These are phyloP conservation scores for Dryadomyces sulphureus DNA, from an alignment of 2,329 filamentous ascomycete genomes.

Conservation along the genomic window DNA sequence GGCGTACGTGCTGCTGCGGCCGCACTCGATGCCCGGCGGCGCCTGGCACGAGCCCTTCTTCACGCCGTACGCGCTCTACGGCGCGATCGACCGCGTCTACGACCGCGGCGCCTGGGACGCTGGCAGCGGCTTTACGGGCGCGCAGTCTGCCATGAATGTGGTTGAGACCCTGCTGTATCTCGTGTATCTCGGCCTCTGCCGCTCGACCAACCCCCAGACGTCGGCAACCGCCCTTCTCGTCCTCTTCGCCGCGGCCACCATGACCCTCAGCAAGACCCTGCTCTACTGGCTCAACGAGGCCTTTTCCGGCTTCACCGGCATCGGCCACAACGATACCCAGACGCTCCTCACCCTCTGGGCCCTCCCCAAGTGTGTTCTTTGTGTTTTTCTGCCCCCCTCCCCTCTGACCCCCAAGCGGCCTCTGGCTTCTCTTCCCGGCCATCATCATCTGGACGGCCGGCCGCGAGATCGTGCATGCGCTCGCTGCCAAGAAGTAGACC, in stretches of 20 bases:
- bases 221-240: slow-evolving; percentile 31
- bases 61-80: slow-evolving; percentile 69
- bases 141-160: slow-evolving; percentile 42
- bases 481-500: slow-evolving; percentile 19
- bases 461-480: slow-evolving; percentile 30
- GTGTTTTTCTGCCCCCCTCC: background rate
- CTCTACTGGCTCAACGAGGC: slow-evolving; percentile 45
- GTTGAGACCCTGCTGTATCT: slow-evolving; percentile 22
- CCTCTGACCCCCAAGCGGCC: slow-evolving; percentile 24
- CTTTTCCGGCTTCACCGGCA: slow-evolving; percentile 39
- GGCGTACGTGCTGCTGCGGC: slow-evolving; percentile 64
- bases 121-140: slow-evolving; percentile 60
- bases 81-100: slow-evolving; percentile 66
- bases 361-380: slow-evolving; percentile 34
- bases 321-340: slow-evolving; percentile 35
- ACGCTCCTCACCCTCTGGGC: slow-evolving; percentile 39
- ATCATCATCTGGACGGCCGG: slow-evolving; percentile 37
- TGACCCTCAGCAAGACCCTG: slow-evolving; percentile 48
- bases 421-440: slow-evolving; percentile 37
- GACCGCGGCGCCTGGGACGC: slow-evolving; percentile 57
- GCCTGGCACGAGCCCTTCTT: slow-evolving; percentile 57
- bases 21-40: slow-evolving; percentile 70
- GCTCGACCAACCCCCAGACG: slow-evolving; percentile 15
- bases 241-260: slow-evolving; percentile 38
- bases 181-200: slow-evolving; percentile 12